phyloP scores from a whole-genome alignment of 2,329 filamentous ascomycete species.

The Alternaria arborescens region DNA sequence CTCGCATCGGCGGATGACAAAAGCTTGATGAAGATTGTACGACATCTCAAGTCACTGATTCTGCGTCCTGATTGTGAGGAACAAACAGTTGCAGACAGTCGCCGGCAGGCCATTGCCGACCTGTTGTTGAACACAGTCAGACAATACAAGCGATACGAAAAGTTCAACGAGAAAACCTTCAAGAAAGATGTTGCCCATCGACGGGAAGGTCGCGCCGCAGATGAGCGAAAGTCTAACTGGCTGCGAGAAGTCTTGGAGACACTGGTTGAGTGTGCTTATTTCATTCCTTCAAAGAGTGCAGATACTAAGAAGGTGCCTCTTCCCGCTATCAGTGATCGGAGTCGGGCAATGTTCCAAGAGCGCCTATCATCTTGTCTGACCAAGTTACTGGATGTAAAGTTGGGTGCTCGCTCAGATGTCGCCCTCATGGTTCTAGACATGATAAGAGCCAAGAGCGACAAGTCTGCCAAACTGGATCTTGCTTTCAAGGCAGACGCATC shows the following conservation, averaged over 20 bases:
- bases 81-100: constrained; percentile 55
- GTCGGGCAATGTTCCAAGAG: constrained; percentile 62
- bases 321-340: constrained; percentile 58
- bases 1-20: constrained; percentile 67
- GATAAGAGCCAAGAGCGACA: constrained; percentile 35
- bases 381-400: constrained; percentile 53
- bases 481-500: constrained; percentile 60
- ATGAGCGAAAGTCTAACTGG: constrained; percentile 36
- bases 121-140: constrained; percentile 62
- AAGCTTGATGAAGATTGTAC: constrained; percentile 61
- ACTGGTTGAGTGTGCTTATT: constrained; percentile 62
- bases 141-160: constrained; percentile 46
- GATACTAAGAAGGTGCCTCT: constrained; percentile 50
- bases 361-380: constrained; percentile 65
- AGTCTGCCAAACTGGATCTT: constrained; percentile 50
- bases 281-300: constrained; percentile 49
- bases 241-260: constrained; percentile 57
- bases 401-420: constrained; percentile 34
- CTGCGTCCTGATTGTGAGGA: constrained; percentile 57
- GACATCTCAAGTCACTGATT: constrained; percentile 59
- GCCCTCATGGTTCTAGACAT: constrained; percentile 42
- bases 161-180: constrained; percentile 29
- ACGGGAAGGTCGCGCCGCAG: constrained; percentile 9
- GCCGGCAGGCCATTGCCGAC: constrained; percentile 61
- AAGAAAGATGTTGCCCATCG: constrained; percentile 41